Evolutionary conservation across 78 protist species (phyloP).

Genomic region (Tieghemostelium lacteum): DNA sequence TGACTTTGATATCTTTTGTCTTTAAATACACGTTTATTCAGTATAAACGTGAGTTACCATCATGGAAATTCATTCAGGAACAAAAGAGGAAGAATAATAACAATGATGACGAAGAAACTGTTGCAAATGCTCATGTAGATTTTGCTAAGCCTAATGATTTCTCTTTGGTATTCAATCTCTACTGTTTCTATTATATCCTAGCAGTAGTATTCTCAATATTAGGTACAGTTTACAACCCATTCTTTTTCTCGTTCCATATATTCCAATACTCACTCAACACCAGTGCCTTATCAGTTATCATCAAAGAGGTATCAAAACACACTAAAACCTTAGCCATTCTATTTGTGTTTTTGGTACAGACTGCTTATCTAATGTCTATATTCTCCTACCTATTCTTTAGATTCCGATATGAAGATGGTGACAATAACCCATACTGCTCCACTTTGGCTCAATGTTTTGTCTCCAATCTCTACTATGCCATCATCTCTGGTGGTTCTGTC

Average conservation of each 20-base stretch:
- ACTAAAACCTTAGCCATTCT: constrained; percentile 26
- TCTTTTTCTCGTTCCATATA: constrained; percentile 46
- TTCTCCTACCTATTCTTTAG: constrained; percentile 52
- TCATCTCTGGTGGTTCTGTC: constrained; percentile 48
- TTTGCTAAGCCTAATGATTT: too few relatives aligned
- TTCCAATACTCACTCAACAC: constrained; percentile 43
- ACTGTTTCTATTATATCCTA: constrained; percentile 22
- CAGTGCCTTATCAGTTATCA: constrained; percentile 24
- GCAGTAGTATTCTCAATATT: constrained; percentile 25
- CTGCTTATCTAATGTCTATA: constrained; percentile 33
- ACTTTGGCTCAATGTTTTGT: constrained; percentile 61
- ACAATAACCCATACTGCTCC: background rate
- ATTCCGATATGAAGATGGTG: background rate
- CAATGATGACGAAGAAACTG: too few relatives aligned
- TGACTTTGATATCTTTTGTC: too few relatives aligned
- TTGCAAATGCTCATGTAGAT: too few relatives aligned
- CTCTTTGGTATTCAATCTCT: background rate
- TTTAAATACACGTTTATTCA: too few relatives aligned
- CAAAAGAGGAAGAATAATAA: too few relatives aligned
- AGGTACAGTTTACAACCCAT: constrained; percentile 21
- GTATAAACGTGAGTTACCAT: too few relatives aligned
- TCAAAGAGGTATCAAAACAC: constrained; percentile 27
- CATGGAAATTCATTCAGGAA: too few relatives aligned
- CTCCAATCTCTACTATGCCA: constrained; percentile 42
- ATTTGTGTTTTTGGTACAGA: constrained; percentile 46